A percentile compares a stretch with the other conserved stretches of the same genome.
Evolutionary conservation across 805 yeast genomes (phyloP).

Genomic region (Metschnikowia hibisci): DNA sequence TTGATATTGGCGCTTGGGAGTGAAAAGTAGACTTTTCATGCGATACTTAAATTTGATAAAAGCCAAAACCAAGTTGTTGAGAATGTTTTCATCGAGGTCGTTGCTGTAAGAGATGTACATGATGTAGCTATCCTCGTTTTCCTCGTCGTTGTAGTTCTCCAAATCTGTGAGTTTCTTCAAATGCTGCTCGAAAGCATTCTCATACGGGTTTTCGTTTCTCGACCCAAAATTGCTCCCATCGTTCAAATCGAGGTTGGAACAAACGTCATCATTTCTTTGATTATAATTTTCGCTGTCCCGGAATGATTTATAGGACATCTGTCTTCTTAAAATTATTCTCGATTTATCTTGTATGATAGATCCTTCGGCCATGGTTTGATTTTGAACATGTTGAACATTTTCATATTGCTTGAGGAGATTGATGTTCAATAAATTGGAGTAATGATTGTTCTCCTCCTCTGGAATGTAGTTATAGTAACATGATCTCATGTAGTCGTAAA

Average conservation of each 20-base stretch:
- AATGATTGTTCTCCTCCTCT: constrained; percentile 33
- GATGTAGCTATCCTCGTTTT: constrained; percentile 22
- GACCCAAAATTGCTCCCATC: not conserved
- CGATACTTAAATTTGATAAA: constrained; percentile 23
- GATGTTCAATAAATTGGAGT: constrained; percentile 30
- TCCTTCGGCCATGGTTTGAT: constrained; percentile 28
- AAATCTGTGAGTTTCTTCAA: constrained; percentile 9
- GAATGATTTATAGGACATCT: constrained; percentile 18
- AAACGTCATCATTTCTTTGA: not conserved
- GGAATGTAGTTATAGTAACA: constrained; percentile 39
- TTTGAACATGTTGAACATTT: constrained; percentile 27
- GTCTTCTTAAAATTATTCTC: constrained; percentile 15
- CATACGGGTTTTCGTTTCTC: constrained; percentile 5
- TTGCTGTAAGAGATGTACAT: constrained; percentile 21
- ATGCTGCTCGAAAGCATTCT: constrained; percentile 3
- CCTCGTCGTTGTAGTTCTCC: constrained; percentile 18
- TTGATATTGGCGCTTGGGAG: constrained; percentile 2
- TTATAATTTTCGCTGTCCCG: not conserved
- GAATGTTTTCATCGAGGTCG: constrained; percentile 17
- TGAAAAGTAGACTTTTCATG: constrained; percentile 9
- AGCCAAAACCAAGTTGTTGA: constrained; percentile 21
- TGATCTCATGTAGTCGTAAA: constrained; percentile 38
- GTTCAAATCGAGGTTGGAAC: not conserved
- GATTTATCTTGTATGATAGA: constrained; percentile 16
- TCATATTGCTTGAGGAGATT: constrained; percentile 39